Evolutionary conservation across 768 basidiomycete species (phyloP), one percentile per base, ranked within the genome.

Genomic region (Coprinellus micaceus): DNA sequence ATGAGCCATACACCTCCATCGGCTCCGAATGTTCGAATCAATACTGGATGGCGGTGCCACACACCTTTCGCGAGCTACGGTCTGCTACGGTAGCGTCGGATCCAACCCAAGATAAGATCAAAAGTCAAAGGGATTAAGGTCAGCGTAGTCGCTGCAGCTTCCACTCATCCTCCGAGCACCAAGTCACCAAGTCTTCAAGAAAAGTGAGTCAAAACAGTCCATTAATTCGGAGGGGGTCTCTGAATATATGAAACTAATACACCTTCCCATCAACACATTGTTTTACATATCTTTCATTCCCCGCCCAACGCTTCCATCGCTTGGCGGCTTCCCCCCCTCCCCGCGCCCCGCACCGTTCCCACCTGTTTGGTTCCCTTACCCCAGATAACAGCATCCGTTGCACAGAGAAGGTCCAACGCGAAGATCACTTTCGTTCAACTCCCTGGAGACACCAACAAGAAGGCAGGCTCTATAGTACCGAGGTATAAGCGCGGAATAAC

Each of bases 401-500:
- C 44, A 43, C 6, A 7, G n/a, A 43, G 33, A 33, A 33, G 33
- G 13, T 33, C 33, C 13, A 6, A 13, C 13, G 6, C n/a, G 47
- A n/a, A 48, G 47, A 48, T 48, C 47, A 26, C 4, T 28, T 48
- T 15, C 9, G 13, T 29, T 17, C 29, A 30, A 19, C 30, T 51
- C 49, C 33, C 33, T 29, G 49, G 49, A 51, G 12, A 29, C 30
- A 17, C 26, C 15, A 36, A 30, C n/a, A 37, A 25, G 33, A 51
- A 37, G 49, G 3, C 30, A 21, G 21, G n/a, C 19, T 5, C 5
- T 51, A 22, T 17, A 7, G 19, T 37, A 13, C 49, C 49, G 49
- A 51, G 49, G 22, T 19, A 51, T 51, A 37, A 36, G 49, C 49
- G 49, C 49, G 49, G 33, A 51, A 21, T 51, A 51, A 30, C 33